A percentile compares a stretch with the other conserved stretches of the same genome.
Evolutionary conservation across 805 yeast genomes (phyloP).

Genomic region (Hanseniaspora singularis): DNA sequence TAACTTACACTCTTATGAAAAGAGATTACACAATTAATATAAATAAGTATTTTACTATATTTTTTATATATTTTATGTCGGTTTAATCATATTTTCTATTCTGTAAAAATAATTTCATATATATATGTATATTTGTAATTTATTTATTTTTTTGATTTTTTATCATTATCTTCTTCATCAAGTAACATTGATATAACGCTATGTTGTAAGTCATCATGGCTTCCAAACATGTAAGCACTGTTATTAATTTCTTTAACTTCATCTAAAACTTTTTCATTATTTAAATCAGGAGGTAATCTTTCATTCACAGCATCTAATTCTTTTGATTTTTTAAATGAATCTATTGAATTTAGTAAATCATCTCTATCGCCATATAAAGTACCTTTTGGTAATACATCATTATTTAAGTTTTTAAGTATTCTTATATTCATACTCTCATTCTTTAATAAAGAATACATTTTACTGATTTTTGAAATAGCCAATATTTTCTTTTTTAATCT

Average conservation of each 20-base stretch:
- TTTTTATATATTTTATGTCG: not conserved
- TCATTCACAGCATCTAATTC: constrained; percentile 72
- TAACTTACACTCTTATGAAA: constrained; percentile 92
- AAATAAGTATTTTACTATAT: not conserved
- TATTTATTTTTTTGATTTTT: not conserved
- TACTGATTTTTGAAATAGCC: constrained; percentile 91
- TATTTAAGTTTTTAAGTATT: constrained; percentile 57
- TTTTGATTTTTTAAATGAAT: constrained; percentile 72
- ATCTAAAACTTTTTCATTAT: constrained; percentile 29
- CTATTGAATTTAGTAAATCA: constrained; percentile 57
- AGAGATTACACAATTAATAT: constrained; percentile 77
- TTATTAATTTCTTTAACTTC: constrained; percentile 3
- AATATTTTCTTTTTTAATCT: constrained; percentile 70
- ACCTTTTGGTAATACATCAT: constrained; percentile 78
- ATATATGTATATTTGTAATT: not conserved
- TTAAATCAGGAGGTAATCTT: constrained; percentile 70
- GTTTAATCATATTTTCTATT: constrained; percentile 4
- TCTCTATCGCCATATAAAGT: constrained; percentile 72
- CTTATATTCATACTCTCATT: constrained; percentile 80
- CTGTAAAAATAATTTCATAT: not conserved
- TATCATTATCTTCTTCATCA: not conserved
- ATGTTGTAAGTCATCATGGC: constrained; percentile 4
- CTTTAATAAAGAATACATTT: constrained; percentile 80
- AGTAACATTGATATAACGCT: constrained; percentile 4
- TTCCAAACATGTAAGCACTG: constrained; percentile 4